A percentile compares a stretch with the other conserved stretches of the same genome.
Conservation (phyloP, 140 eudicot genomes). For the Anethum foeniculum region DNA sequence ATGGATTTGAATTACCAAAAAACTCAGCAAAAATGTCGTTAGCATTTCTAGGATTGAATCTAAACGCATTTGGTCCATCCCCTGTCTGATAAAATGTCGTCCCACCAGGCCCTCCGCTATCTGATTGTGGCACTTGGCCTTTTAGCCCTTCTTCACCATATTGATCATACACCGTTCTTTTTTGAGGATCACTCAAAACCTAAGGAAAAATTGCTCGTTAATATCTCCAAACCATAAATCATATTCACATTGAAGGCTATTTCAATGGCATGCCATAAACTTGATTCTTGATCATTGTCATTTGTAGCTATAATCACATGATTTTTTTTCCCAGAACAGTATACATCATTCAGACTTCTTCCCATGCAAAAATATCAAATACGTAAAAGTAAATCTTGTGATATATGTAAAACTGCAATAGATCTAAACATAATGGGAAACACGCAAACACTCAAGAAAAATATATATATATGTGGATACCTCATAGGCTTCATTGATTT, state of each 20-base stretch:
- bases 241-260: not conserved
- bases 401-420: not conserved
- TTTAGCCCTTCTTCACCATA: conserved; percentile 55
- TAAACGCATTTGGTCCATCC: conserved; percentile 38
- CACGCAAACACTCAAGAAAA: not conserved
- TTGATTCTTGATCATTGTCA: not conserved
- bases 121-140: conserved; percentile 49
- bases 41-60: conserved; percentile 44
- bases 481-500: conserved; percentile 49
- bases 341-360: not conserved
- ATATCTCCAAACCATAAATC: not conserved
- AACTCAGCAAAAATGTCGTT: conserved; percentile 43
- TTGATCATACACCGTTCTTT: conserved; percentile 42
- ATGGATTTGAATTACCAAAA: conserved; percentile 32
- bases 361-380: not conserved
- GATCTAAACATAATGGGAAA: not conserved
- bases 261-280: not conserved
- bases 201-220: not conserved
- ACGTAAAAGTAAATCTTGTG: not conserved
- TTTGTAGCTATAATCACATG: no score
- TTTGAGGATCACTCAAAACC: conserved; percentile 54
- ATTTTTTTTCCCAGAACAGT: no score
- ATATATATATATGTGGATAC: conserved; percentile 7
- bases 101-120: conserved; percentile 32
- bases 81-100: conserved; percentile 26